These are phyloP conservation scores for Citrus hindsii DNA, from an alignment of 345 rosid species.

Conservation along the genomic window DNA sequence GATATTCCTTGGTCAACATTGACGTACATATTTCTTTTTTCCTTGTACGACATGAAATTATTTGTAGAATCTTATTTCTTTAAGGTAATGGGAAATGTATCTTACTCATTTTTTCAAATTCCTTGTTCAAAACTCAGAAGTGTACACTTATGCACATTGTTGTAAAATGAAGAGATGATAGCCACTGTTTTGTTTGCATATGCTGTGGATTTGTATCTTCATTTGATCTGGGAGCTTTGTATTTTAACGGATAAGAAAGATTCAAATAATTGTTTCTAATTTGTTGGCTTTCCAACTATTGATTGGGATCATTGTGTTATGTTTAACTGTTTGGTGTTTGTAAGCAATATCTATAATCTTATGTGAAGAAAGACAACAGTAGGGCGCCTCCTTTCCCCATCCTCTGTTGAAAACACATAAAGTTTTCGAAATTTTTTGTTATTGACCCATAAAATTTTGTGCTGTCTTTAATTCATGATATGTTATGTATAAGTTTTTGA, in stretches of 20 bases:
- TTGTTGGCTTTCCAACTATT: too few species aligned
- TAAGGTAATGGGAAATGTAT: background rate
- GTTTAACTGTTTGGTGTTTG: too few species aligned
- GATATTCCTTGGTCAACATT: background rate
- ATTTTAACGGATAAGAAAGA: background rate
- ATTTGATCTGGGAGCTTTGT: background rate
- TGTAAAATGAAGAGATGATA: background rate
- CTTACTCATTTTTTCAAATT: background rate
- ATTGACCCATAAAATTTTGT: too few species aligned
- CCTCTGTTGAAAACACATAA: too few species aligned
- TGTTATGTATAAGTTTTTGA: too few species aligned
- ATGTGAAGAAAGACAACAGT: too few species aligned
- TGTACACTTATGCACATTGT: background rate
- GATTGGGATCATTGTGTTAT: background rate
- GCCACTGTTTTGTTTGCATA: background rate
- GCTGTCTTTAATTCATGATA: too few species aligned
- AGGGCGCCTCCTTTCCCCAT: too few species aligned
- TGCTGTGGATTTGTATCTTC: background rate
- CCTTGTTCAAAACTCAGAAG: background rate
- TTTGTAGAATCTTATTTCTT: background rate
- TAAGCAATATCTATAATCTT: too few species aligned
- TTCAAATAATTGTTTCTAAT: background rate
- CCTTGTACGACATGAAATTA: background rate
- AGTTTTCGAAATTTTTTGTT: too few species aligned
- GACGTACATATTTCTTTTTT: background rate